Base-by-base conservation (phyloP, 441 rosid genomes). In the Macaranga tanarius region DNA sequence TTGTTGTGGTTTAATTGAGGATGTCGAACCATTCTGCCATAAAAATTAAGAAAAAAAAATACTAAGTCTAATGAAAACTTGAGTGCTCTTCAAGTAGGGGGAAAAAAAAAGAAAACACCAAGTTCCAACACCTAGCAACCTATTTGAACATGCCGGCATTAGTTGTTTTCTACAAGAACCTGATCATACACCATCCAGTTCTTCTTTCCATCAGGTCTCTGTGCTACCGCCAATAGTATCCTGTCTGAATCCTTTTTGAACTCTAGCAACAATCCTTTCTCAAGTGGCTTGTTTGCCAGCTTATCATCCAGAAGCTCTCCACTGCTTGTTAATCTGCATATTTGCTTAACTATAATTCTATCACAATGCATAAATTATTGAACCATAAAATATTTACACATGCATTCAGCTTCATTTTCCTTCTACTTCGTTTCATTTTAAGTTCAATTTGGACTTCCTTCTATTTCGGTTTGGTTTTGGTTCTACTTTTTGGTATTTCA, bases 181-280 rank as follows among this genome's bases (percentile, higher is more conserved):
- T 95, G 97, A 91, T 95, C 99, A 76, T 83, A 81, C 87, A 95
- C 99, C 89, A 95, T 90, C 99, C 99, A 95, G 38, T 95, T 95
- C 88, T 91, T 92, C 83, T 95, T 92, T 72, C 99, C 97, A 83
- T 92, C 97, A 68, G 88, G 96, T 82, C 87, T 84, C 87, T 86
- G 93, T 62, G 89, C 84, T 63, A 95, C 95, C 15, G 97, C 99
- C 57, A 92, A 83, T 77, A 91, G 79, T 23, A 89, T 79, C 67
- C 92, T 91, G 3, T 87, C 99, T 0, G 92, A 51, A 57, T 95
- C 95, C 84, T 91, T 95, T 88, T 84, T 89, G 83, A 90, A 92
- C 85, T 95, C 99, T 80, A 95, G 83, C 82, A 92, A 84, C 69
- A 88, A 74, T 59, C 98, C 99, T 67, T 89, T 82, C 74, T 80